Conservation (phyloP, 2,329 filamentous ascomycete genomes). For the Fusarium nygamai region DNA sequence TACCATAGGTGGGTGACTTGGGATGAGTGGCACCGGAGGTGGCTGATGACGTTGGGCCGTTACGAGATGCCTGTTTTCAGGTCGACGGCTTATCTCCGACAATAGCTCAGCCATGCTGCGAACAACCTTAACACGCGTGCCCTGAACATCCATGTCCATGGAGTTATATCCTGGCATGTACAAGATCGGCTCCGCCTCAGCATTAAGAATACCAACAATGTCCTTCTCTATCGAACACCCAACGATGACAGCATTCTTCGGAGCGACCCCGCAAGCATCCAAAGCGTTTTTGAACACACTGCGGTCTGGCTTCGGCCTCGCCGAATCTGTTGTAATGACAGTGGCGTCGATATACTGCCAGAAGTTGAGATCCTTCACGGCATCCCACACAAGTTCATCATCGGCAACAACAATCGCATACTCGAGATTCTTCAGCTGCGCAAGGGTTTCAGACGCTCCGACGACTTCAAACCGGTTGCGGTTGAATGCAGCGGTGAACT, state of each 20-base stretch:
- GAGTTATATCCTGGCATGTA: neutral
- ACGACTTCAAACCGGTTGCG: neutral
- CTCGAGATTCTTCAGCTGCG: neutral
- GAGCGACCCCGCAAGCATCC: neutral
- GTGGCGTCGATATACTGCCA: neutral
- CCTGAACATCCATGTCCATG: fast-evolving
- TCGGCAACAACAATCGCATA: neutral
- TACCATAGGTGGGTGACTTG: neutral
- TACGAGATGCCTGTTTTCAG: neutral
- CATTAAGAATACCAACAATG: neutral
- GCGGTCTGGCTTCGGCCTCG: neutral
- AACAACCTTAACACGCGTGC: neutral
- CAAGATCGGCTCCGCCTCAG: neutral
- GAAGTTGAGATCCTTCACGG: neutral
- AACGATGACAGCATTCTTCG: neutral
- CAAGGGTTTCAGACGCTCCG: neutral
- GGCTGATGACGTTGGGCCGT: neutral
- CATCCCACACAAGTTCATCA: neutral
- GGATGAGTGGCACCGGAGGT: neutral
- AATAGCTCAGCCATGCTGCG: neutral
- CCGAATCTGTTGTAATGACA: fast-evolving
- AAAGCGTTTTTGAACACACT: neutral
- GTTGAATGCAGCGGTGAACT: neutral
- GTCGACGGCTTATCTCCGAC: neutral
- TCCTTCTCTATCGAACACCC: neutral